Base-by-base conservation (phyloP, 176 grass and related monocot species). In the Carex myosuroides region DNA sequence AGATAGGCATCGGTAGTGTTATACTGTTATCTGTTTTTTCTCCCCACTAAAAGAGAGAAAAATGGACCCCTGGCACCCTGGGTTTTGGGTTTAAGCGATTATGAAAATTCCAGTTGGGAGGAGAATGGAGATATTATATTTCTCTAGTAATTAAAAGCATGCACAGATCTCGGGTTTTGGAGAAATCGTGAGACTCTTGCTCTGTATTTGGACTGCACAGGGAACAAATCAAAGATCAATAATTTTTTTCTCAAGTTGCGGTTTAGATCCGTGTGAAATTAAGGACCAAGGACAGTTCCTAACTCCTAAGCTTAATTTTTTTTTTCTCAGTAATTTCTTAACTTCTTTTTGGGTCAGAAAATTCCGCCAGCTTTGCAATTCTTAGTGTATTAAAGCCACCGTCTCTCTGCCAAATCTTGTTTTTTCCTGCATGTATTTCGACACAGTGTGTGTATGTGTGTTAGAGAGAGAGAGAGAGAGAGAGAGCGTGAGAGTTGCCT, bases 71-170 rank as follows among this genome's bases (percentile, higher is more conserved):
- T 46, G 70, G 4, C 11, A 52, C 70, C 18, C 73, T 78, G 73
- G 44, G 50, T 78, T 78, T 78, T 29, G 71, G 71, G 44, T 75
- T 75, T 75, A 75, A 75, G 46, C 9, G 13, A 53, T 54, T 52
- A 53, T 54, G 11, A 29, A 74, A 52, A 52, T 50, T 74, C 20
- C 4, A 52, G 30, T 67, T 67, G 64, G 64, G 30, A 66, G 29
- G 26, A 7, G 29, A 29, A 29, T 29, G 29, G 33, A 74, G 5
- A 4, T n/a, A 2, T 44, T 42, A 66, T 7, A 7, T 53, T 50
- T 24, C 32, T 53, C n/a, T 50, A 50, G 44, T 39, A 44, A 8
- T 1, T 21, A 74, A 74, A 74, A 74, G 5, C 20, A 53, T 13
- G 4, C 21, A 74, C 21, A 16, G 42, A 74, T 74, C 73, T 56